Percentiles rank a stretch among this genome's conserved stretches.
phyloP scores from a whole-genome alignment of 2,329 filamentous ascomycete species.

The Lasiodiplodia hormozganensis region DNA sequence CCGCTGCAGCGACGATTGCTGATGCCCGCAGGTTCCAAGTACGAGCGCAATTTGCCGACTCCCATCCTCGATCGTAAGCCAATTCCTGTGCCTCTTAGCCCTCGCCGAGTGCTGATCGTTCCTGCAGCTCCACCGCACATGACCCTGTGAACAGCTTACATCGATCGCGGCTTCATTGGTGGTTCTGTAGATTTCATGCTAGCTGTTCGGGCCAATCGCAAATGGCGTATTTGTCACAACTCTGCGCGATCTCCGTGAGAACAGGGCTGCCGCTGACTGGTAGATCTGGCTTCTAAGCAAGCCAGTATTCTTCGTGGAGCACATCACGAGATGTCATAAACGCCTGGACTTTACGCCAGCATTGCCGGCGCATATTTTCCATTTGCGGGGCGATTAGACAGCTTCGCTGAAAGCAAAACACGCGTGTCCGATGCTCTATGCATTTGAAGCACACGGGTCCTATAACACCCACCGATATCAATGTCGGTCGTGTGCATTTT shows the following conservation, averaged over 20 bases:
- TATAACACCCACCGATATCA: not conserved
- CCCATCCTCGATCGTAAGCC: constrained; percentile 81
- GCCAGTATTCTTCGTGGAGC: not conserved
- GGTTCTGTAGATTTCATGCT: constrained; percentile 7
- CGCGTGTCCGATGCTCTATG: not conserved
- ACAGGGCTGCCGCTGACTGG: not conserved
- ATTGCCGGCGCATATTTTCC: not conserved
- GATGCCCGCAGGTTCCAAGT: constrained; percentile 78
- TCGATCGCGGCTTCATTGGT: constrained; percentile 1
- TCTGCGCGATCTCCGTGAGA: not conserved
- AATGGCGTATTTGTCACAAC: constrained; percentile 15
- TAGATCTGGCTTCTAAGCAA: not conserved
- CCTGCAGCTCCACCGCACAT: constrained; percentile 27
- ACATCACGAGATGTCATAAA: not conserved
- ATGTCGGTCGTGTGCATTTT: not conserved
- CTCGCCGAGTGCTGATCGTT: not conserved
- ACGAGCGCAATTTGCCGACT: constrained; percentile 87
- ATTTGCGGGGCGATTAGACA: not conserved
- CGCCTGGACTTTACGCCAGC: not conserved
- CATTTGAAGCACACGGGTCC: not conserved
- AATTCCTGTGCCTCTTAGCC: not conserved
- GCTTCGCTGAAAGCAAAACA: not conserved
- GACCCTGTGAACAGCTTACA: constrained; percentile 20
- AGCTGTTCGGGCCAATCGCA: constrained; percentile 16
- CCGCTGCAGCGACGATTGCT: constrained; percentile 30